phyloP scores from a whole-genome alignment of 2,329 filamentous ascomycete species.

The Hypoxylon sp. region DNA sequence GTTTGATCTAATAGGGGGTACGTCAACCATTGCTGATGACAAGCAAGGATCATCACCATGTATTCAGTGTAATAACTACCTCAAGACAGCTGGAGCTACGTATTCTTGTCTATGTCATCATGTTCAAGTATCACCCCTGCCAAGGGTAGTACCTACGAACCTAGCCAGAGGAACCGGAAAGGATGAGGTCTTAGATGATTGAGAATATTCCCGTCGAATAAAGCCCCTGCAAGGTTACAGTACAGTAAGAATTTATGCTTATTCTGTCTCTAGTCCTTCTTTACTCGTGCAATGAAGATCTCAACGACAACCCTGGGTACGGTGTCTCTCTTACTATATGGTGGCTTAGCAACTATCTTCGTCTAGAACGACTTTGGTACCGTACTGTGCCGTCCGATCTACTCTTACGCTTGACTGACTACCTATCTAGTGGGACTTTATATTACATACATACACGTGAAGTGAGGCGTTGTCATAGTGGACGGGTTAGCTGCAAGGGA shows the following conservation, averaged over 20 bases:
- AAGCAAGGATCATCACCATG: constrained; percentile 23
- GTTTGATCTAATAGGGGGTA: constrained; percentile 7
- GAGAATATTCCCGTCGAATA: not conserved
- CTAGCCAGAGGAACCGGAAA: not conserved
- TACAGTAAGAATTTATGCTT: constrained; percentile 1
- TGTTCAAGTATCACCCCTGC: not conserved
- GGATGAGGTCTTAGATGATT: not conserved
- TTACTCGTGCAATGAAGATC: constrained; percentile 11
- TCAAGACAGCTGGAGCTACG: not conserved
- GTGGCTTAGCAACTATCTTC: constrained; percentile 37
- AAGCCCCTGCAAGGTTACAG: not conserved
- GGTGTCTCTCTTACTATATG: constrained; percentile 1
- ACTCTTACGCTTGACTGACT: not conserved
- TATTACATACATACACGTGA: constrained; percentile 18
- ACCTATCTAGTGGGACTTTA: not conserved
- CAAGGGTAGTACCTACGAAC: not conserved
- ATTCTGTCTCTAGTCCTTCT: not conserved
- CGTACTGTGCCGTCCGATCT: constrained; percentile 23
- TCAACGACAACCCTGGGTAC: not conserved
- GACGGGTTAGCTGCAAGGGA: constrained; percentile 29
- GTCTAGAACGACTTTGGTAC: constrained; percentile 9
- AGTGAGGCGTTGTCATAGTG: constrained; percentile 12
- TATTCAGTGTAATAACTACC: constrained; percentile 17
- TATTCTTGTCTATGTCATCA: constrained; percentile 7
- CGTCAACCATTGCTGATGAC: constrained; percentile 10